phyloP scores from a whole-genome alignment of 2,329 filamentous ascomycete genomes.

The Botrytis hyacinthi region DNA sequence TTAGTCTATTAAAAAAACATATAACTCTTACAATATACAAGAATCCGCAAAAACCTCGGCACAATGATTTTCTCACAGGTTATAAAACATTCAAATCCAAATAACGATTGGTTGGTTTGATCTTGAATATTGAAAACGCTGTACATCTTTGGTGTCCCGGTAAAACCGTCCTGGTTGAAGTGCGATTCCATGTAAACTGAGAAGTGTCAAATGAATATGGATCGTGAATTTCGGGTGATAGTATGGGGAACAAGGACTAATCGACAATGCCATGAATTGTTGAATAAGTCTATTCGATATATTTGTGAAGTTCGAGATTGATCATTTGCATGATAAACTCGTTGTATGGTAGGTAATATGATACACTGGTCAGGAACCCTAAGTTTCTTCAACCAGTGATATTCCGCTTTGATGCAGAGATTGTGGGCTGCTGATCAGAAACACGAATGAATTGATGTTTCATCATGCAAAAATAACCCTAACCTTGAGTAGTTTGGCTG shows the following conservation, averaged over 20 bases:
- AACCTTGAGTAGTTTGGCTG: constrained; percentile 1
- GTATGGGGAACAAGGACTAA: not conserved
- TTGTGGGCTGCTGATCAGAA: not conserved
- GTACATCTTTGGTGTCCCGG: not conserved
- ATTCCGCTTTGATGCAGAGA: not conserved
- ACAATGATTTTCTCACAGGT: not conserved
- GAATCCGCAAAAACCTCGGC: not conserved
- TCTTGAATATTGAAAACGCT: not conserved
- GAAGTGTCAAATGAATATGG: not conserved
- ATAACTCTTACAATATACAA: not conserved
- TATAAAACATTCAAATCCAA: not conserved
- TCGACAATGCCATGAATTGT: not conserved
- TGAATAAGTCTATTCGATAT: not conserved
- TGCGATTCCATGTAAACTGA: not conserved
- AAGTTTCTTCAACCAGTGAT: constrained; percentile 6
- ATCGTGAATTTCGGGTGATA: not conserved
- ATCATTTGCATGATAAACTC: constrained; percentile 13
- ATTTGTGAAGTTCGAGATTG: not conserved
- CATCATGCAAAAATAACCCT: constrained; percentile 3
- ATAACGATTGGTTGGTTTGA: not conserved
- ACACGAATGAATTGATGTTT: constrained; percentile 9
- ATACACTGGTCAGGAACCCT: constrained; percentile 17
- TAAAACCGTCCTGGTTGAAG: not conserved
- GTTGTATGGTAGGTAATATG: not conserved
- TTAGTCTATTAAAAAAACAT: not conserved